These are phyloP conservation scores for Quercus tomentella DNA, from an alignment of 331 rosid species.

Conservation along the genomic window DNA sequence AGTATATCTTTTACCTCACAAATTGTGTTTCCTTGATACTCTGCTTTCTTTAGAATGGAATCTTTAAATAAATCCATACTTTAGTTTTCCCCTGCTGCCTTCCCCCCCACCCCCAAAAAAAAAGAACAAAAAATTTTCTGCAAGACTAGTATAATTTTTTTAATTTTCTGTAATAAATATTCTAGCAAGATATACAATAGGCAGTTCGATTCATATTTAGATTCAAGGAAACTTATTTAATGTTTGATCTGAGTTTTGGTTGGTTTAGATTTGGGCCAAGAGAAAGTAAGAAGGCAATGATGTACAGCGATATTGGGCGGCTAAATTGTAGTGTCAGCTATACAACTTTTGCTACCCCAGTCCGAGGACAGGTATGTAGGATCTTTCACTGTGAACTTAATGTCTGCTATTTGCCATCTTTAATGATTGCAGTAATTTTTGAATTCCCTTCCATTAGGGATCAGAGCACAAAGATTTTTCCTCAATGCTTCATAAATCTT, in stretches of 20 bases:
- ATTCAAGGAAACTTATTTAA: not conserved
- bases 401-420: not conserved
- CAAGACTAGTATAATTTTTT: not conserved
- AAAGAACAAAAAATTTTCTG: not conserved
- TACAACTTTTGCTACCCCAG: constrained; percentile 78
- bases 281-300: constrained; percentile 99
- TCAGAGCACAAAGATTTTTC: constrained; percentile 75
- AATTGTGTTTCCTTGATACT: not conserved
- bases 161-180: not conserved
- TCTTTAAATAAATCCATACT: not conserved
- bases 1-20: constrained; percentile 30
- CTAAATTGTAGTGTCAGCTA: constrained; percentile 82
- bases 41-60: not conserved
- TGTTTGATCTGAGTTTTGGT: not conserved
- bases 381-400: constrained; percentile 3
- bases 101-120: too few relatives aligned
- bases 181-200: not conserved
- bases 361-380: constrained; percentile 72
- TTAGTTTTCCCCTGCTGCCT: not conserved
- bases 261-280: constrained; percentile 86
- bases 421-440: constrained; percentile 18
- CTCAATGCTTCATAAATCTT: constrained; percentile 86
- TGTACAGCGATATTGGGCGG: constrained; percentile 87
- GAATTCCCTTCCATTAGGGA: constrained; percentile 46
- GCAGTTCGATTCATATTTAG: not conserved